These are phyloP conservation scores for Aspergillus persii DNA, from an alignment of 2,329 filamentous ascomycete genomes.

Conservation along the genomic window DNA sequence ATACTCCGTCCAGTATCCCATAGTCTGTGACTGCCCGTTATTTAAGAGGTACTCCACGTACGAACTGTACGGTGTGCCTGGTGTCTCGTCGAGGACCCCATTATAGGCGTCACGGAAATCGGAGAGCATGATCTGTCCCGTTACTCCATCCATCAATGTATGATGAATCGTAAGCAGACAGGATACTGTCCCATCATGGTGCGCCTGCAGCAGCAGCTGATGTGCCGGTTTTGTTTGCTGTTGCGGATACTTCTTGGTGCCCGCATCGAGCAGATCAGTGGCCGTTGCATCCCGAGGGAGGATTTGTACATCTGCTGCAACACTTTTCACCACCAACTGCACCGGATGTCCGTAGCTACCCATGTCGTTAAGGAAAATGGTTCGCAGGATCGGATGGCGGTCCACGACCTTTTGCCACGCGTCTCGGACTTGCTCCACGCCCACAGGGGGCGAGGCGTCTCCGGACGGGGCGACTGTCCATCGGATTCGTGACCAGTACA, in stretches of 20 bases:
- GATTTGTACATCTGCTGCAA: too few species aligned
- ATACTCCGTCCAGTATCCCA: not conserved
- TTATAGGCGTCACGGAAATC: constrained; percentile 15
- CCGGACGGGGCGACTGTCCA: not conserved
- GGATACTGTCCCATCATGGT: not conserved
- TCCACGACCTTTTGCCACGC: constrained; percentile 14
- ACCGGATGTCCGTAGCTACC: not conserved
- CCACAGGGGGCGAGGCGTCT: not conserved
- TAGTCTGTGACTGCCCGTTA: not conserved
- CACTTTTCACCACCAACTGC: constrained; percentile 8
- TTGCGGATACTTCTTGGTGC: not conserved
- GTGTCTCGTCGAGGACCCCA: constrained; percentile 34
- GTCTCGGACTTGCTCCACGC: constrained; percentile 3
- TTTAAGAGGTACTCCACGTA: constrained; percentile 18
- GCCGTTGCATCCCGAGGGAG: too few species aligned
- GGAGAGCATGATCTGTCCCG: not conserved
- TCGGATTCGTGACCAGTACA: constrained; percentile 6
- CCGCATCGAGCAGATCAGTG: not conserved
- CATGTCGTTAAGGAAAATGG: constrained; percentile 9
- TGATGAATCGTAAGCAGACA: constrained; percentile 7
- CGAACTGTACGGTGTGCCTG: constrained; percentile 32
- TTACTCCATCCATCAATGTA: constrained; percentile 7
- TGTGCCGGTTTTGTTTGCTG: not conserved
- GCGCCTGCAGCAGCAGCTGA: not conserved
- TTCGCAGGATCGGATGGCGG: constrained; percentile 14